Evolutionary conservation across 2,329 filamentous ascomycete species (phyloP).

Genomic region (Alternaria dauci): DNA sequence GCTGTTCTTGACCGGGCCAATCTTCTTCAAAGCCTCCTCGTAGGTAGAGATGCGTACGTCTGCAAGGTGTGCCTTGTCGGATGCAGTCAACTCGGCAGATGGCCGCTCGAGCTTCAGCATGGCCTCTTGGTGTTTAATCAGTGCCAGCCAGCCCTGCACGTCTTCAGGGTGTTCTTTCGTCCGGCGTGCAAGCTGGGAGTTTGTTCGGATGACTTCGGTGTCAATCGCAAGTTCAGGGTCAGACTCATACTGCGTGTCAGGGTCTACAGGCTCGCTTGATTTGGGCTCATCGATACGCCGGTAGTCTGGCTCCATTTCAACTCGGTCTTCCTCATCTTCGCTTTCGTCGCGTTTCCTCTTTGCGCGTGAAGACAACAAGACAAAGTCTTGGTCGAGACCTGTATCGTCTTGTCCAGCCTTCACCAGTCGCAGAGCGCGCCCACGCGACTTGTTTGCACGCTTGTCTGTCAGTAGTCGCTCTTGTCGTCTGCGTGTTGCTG

Average conservation of each 20-base stretch:
- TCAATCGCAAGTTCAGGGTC: constrained; percentile 31
- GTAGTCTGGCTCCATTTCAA: constrained; percentile 41
- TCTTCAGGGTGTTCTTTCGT: constrained; percentile 73
- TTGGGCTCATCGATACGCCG: constrained; percentile 46
- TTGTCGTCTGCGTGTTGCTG: constrained; percentile 53
- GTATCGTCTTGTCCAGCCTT: constrained; percentile 10
- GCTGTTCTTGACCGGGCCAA: constrained; percentile 54
- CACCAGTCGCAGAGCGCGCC: constrained; percentile 43
- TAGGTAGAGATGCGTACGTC: constrained; percentile 84
- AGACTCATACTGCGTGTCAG: constrained; percentile 49
- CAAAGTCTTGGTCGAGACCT: constrained; percentile 39
- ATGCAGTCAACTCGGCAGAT: constrained; percentile 59
- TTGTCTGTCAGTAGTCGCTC: constrained; percentile 56
- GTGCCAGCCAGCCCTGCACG: constrained; percentile 75
- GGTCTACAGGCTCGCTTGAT: constrained; percentile 35
- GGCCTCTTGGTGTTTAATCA: constrained; percentile 80
- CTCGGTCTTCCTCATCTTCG: constrained; percentile 21
- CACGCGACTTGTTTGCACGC: constrained; percentile 23
- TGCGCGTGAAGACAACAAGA: constrained; percentile 30
- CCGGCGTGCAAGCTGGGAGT: constrained; percentile 68
- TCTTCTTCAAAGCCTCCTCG: constrained; percentile 74
- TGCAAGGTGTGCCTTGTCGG: constrained; percentile 73
- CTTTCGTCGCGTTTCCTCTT: constrained; percentile 35
- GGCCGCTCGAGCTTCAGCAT: constrained; percentile 64
- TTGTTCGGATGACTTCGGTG: constrained; percentile 57